A percentile compares a stretch with the other conserved stretches of the same genome.
Conservation (phyloP, 352 stramenopile genomes). For the Pythium grandisporangium region DNA sequence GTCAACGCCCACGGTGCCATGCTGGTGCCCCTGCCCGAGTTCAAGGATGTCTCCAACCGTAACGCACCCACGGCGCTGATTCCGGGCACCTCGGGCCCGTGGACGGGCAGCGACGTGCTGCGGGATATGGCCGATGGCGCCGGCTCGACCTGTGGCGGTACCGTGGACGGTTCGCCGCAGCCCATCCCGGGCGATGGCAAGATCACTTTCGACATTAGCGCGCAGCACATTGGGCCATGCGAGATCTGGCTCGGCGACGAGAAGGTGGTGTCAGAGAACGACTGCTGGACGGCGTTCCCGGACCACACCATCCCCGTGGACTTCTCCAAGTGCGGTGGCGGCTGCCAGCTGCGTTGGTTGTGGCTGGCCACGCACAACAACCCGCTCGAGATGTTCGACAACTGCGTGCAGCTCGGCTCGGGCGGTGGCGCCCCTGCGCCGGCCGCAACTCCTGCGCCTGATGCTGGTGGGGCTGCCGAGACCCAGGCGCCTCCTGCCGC, state of each 20-base stretch:
- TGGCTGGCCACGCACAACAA: constrained; percentile 38
- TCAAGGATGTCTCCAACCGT: constrained; percentile 8
- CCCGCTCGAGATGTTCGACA: constrained; percentile 36
- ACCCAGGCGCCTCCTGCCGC: too few species aligned
- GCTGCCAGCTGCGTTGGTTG: constrained; percentile 27
- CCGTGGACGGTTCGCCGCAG: constrained; percentile 13
- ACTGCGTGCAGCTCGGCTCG: constrained; percentile 25
- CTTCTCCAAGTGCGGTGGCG: constrained; percentile 18
- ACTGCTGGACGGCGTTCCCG: constrained; percentile 23
- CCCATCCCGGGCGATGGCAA: constrained; percentile 12
- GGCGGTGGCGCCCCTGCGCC: too few species aligned
- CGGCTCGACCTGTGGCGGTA: constrained; percentile 28
- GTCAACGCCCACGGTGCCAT: constrained; percentile 8
- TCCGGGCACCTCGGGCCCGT: constrained; percentile 14
- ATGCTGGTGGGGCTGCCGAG: too few species aligned
- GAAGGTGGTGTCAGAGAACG: constrained; percentile 16
- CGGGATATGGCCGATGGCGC: constrained; percentile 14
- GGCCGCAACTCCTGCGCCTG: too few species aligned
- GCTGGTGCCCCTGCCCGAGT: constrained; percentile 2
- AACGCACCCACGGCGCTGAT: constrained; percentile 5
- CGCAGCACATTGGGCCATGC: constrained; percentile 26
- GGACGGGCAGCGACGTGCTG: constrained; percentile 19
- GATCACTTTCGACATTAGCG: constrained; percentile 20
- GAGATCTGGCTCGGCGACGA: constrained; percentile 33
- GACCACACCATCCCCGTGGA: constrained; percentile 22